Evolutionary conservation across 805 yeast species (phyloP).

Genomic region (Wickerhamomyces alni): DNA sequence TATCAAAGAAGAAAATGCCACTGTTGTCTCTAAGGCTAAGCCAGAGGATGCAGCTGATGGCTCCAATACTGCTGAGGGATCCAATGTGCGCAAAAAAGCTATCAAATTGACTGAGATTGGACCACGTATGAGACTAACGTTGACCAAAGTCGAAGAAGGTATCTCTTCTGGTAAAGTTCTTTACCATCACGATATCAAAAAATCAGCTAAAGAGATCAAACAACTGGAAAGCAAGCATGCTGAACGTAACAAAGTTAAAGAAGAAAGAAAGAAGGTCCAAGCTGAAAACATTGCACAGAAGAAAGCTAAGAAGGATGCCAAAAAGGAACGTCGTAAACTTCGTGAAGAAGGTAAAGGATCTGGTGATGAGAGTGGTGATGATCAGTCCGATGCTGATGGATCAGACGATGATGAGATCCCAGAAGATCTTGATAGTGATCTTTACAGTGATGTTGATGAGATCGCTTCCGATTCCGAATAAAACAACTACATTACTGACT

Average conservation of each 20-base stretch:
- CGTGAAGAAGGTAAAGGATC: constrained; percentile 36
- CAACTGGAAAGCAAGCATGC: constrained; percentile 65
- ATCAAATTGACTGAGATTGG: constrained; percentile 91
- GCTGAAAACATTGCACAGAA: constrained; percentile 71
- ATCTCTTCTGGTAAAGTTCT: constrained; percentile 83
- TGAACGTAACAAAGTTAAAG: constrained; percentile 53
- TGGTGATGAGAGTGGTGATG: constrained; percentile 21
- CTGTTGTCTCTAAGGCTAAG: constrained; percentile 16
- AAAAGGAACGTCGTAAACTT: constrained; percentile 61
- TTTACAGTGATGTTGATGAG: constrained; percentile 38
- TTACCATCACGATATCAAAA: constrained; percentile 67
- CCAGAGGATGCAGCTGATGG: constrained; percentile 17
- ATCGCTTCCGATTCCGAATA: constrained; percentile 18
- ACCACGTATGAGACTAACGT: constrained; percentile 72
- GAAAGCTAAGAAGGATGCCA: constrained; percentile 65
- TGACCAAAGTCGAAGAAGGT: constrained; percentile 89
- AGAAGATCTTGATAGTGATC: constrained; percentile 40
- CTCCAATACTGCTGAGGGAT: constrained; percentile 14
- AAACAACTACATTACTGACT: background rate
- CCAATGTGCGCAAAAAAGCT: constrained; percentile 57
- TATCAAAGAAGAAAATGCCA: constrained; percentile 29
- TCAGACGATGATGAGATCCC: constrained; percentile 34
- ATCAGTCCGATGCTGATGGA: constrained; percentile 24
- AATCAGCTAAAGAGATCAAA: constrained; percentile 54
- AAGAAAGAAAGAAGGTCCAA: constrained; percentile 70